Evolutionary conservation across 2,329 filamentous ascomycete genomes (phyloP).

Genomic region (Phaeosphaeria sp.): DNA sequence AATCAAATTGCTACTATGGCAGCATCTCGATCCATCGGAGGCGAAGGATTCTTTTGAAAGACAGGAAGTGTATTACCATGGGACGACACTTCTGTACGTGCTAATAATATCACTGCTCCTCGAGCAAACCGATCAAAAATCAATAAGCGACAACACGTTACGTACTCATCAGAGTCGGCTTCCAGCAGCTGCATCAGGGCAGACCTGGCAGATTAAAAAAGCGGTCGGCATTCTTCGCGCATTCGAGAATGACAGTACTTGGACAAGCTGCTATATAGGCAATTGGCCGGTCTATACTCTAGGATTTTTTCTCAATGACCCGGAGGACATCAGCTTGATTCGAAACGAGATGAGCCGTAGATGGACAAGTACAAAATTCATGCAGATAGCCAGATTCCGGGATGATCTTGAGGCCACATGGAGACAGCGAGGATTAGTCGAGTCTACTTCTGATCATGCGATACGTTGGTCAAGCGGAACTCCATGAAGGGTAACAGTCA

Average conservation of each 20-base stretch:
- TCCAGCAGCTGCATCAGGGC: conserved; percentile 2
- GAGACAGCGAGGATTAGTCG: background rate
- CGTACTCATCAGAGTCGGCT: background rate
- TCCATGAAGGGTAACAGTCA: too few species aligned
- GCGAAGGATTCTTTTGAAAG: background rate
- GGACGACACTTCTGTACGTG: conserved; percentile 15
- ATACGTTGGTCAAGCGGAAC: background rate
- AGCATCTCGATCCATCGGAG: conserved; percentile 8
- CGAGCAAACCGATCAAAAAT: conserved; percentile 3
- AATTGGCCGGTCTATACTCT: conserved; percentile 22
- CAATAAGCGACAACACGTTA: background rate
- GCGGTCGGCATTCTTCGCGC: conserved; percentile 10
- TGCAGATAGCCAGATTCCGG: conserved; percentile 12
- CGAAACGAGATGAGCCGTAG: conserved; percentile 9
- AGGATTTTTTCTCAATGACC: conserved; percentile 12
- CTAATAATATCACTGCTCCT: conserved; percentile 21
- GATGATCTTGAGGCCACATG: conserved; percentile 14
- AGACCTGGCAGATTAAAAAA: conserved; percentile 18
- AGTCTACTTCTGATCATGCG: background rate
- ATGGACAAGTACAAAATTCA: conserved; percentile 14
- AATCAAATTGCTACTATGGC: conserved; percentile 10
- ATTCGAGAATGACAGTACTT: conserved; percentile 9
- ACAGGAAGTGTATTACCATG: conserved; percentile 13
- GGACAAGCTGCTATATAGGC: conserved; percentile 16
- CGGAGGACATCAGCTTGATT: conserved; percentile 10